phyloP scores from a whole-genome alignment of 2,329 filamentous ascomycete genomes.

The Gyromitra esculenta region DNA sequence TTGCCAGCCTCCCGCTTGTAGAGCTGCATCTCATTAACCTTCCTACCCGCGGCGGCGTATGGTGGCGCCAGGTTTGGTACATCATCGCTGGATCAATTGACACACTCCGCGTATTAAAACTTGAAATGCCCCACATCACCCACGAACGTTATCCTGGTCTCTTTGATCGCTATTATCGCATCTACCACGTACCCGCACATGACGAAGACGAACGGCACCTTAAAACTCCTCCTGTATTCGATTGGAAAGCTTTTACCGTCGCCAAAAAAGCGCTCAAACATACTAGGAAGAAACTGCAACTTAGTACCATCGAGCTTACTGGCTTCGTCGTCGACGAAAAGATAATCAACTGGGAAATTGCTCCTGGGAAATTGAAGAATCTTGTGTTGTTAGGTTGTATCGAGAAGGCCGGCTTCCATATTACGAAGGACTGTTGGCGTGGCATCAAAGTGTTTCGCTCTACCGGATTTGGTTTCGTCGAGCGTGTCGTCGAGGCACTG shows the following conservation, averaged over 20 bases:
- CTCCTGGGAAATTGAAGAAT: background rate
- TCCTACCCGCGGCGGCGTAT: constrained; percentile 42
- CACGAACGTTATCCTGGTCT: constrained; percentile 24
- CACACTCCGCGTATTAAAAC: constrained; percentile 17
- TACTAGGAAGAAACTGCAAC: background rate
- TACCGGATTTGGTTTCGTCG: constrained; percentile 33
- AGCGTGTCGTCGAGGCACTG: constrained; percentile 24
- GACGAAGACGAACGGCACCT: constrained; percentile 37
- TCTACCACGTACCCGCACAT: constrained; percentile 29
- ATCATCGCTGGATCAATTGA: constrained; percentile 11
- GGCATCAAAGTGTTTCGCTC: constrained; percentile 20
- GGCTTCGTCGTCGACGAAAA: constrained; percentile 44
- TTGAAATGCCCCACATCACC: constrained; percentile 40
- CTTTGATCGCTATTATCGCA: constrained; percentile 39
- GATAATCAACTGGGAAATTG: constrained; percentile 14
- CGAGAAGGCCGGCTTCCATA: constrained; percentile 21
- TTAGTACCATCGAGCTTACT: constrained; percentile 31
- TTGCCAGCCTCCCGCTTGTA: constrained; percentile 32
- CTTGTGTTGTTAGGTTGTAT: constrained; percentile 24
- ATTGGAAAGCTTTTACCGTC: constrained; percentile 8
- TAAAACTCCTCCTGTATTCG: constrained; percentile 40
- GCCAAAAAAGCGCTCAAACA: background rate
- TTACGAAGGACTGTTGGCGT: constrained; percentile 25
- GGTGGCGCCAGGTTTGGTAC: constrained; percentile 35
- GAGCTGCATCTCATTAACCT: constrained; percentile 37